Base-by-base conservation (phyloP, 805 yeast genomes). In the Pichia nakasei region DNA sequence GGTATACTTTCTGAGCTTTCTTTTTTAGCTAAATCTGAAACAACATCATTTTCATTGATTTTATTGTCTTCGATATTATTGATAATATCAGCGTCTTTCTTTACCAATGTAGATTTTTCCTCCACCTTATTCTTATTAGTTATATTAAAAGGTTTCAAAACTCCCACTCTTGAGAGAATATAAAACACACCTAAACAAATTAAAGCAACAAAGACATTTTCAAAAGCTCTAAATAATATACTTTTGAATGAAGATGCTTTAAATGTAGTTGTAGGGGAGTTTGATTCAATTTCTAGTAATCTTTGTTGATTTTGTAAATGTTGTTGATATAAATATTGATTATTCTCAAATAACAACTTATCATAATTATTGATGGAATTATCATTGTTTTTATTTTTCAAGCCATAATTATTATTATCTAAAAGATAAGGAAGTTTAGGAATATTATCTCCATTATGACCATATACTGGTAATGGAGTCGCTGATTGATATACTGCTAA, bases 131-230 rank as follows among this genome's bases (percentile, higher is more conserved):
- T 12, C 15, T 29, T 29, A 3, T 29, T 9, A 17, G n/a, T 29
- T 29, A 29, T 13, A 4, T 9, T 19, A 22, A 39, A 22, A 1
- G 68, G 63, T 9, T 68, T 67, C 5, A 68, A 46, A 5, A 63
- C 24, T 3, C 70, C 72, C 8, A 65, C 48, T 48, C 54, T 64
- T 0, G 73, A 65, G 18, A 73, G 54, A 1, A 61, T 48, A 26
- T 68, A 56, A 6, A 72, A 54, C 2, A 71, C 55, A 1, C 60
- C 42, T 18, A 70, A 42, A 9, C 72, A 61, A 1, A 67, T 50
- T 5, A 64, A 40, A 9, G 78, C 66, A 17, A 74, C 73, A 5
- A 70, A 50, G n/a, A 74, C 62, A 51, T 76, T 79, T 51, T 77
- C 82, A 42, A 70, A 54, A 2, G 63, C 61, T 20, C 63, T 52